These are phyloP conservation scores for Colletotrichum sojae DNA, from an alignment of 2,329 filamentous ascomycete species.

Conservation along the genomic window DNA sequence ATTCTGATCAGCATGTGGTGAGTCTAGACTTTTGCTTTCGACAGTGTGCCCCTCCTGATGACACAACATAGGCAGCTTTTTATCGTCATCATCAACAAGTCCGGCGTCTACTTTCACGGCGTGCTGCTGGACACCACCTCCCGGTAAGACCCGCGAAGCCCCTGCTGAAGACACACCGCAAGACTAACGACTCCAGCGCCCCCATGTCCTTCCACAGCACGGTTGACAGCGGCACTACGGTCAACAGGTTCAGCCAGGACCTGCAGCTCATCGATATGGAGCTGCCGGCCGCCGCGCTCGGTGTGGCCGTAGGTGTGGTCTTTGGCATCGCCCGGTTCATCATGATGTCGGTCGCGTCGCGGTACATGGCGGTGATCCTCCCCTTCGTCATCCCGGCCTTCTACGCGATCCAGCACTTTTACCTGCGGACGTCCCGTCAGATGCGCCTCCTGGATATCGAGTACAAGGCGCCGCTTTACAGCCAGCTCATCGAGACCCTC, in stretches of 20 bases:
- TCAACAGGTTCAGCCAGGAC: conserved; percentile 45
- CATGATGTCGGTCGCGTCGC: conserved; percentile 46
- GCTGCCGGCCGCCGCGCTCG: conserved; percentile 42
- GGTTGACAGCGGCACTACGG: conserved; percentile 42
- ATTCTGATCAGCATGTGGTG: conserved; percentile 31
- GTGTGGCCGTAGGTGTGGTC: conserved; percentile 36
- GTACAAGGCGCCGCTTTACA: conserved; percentile 52
- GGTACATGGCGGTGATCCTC: conserved; percentile 51
- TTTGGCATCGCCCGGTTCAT: conserved; percentile 36
- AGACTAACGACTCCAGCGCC: conserved; percentile 19
- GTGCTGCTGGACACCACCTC: conserved; percentile 45
- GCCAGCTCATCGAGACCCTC: conserved; percentile 58
- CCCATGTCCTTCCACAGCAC: conserved; percentile 42
- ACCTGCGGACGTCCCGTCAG: conserved; percentile 55
- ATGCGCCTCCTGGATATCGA: conserved; percentile 55
- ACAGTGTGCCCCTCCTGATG: not conserved
- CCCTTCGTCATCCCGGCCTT: conserved; percentile 48
- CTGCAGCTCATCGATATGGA: conserved; percentile 44
- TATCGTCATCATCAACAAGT: conserved; percentile 49
- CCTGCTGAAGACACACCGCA: not conserved
- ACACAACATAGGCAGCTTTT: conserved; percentile 47
- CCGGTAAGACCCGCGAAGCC: conserved; percentile 30
- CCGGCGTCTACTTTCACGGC: conserved; percentile 48
- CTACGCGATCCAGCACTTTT: conserved; percentile 50
- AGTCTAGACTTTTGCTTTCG: not conserved